Percentiles rank a stretch among this genome's conserved stretches.
Evolutionary conservation across 352 stramenopile species (phyloP).

Genomic region (Phytophthora idaei): DNA sequence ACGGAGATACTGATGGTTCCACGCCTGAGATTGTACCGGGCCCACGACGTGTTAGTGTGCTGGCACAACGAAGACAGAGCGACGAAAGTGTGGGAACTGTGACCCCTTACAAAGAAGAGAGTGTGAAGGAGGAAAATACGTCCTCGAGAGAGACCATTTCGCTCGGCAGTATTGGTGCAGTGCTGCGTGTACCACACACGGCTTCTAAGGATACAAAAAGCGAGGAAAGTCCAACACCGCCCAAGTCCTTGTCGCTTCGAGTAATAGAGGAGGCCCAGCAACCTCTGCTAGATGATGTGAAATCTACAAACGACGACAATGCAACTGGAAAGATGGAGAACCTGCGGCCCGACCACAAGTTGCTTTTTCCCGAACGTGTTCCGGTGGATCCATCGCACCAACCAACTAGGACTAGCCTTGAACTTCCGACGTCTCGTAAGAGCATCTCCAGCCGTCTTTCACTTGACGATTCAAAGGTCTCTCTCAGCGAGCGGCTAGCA

Average conservation of each 20-base stretch:
- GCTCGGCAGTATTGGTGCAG: constrained; percentile 25
- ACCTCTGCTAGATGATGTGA: not conserved
- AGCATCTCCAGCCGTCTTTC: constrained; percentile 43
- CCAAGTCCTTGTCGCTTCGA: not conserved
- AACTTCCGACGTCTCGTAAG: constrained; percentile 10
- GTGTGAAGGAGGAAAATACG: constrained; percentile 9
- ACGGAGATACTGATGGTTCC: constrained; percentile 31
- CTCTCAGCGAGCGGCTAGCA: constrained; percentile 55
- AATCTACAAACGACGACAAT: not conserved
- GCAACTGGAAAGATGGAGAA: constrained; percentile 1
- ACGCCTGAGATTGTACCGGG: constrained; percentile 21
- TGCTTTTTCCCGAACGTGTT: constrained; percentile 46
- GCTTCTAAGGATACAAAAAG: not conserved
- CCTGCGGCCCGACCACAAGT: constrained; percentile 11
- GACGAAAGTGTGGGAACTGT: constrained; percentile 15
- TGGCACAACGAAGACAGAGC: constrained; percentile 15
- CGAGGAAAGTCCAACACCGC: not conserved
- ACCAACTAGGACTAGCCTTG: constrained; percentile 19
- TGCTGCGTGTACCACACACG: constrained; percentile 19
- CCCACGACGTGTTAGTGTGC: constrained; percentile 34
- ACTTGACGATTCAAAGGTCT: constrained; percentile 50
- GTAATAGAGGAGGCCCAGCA: constrained; percentile 19
- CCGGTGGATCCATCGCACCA: constrained; percentile 31
- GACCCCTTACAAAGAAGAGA: constrained; percentile 7
- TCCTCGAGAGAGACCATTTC: constrained; percentile 31